Evolutionary conservation across 805 yeast species (phyloP).

Genomic region (Hanseniaspora guilliermondii): DNA sequence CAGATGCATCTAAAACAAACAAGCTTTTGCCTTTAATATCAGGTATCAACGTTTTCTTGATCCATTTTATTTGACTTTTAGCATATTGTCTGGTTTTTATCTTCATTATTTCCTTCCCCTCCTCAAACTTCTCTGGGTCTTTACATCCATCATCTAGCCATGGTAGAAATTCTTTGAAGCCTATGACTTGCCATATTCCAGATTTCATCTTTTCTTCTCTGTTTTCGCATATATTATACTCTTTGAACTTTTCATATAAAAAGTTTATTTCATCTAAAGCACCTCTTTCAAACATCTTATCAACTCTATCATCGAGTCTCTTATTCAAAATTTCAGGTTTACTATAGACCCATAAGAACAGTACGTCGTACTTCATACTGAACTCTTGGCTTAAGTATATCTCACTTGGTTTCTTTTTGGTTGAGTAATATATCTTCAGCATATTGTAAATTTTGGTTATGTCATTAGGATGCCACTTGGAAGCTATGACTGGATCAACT

Average conservation of each 20-base stretch:
- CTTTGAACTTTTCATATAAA: constrained; percentile 36
- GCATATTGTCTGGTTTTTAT: constrained; percentile 76
- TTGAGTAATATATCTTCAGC: constrained; percentile 59
- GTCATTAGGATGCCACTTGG: constrained; percentile 87
- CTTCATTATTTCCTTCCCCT: constrained; percentile 66
- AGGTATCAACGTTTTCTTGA: constrained; percentile 52
- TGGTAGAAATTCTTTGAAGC: constrained; percentile 79
- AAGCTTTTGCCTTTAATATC: constrained; percentile 56
- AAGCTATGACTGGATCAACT: constrained; percentile 60
- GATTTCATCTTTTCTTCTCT: constrained; percentile 41
- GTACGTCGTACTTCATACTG: constrained; percentile 43
- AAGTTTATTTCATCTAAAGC: constrained; percentile 57
- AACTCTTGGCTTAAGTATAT: constrained; percentile 55
- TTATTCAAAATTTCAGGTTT: constrained; percentile 43
- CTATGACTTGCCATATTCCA: constrained; percentile 92
- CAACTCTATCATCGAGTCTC: constrained; percentile 70
- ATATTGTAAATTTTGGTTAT: constrained; percentile 66
- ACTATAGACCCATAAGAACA: constrained; percentile 75
- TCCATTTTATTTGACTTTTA: constrained; percentile 82
- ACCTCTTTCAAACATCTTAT: constrained; percentile 63
- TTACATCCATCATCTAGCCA: constrained; percentile 34
- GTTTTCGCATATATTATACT: constrained; percentile 20
- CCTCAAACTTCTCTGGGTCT: constrained; percentile 24
- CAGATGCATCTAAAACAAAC: constrained; percentile 65
- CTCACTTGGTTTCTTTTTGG: constrained; percentile 58